A percentile compares a stretch with the other conserved stretches of the same genome.
Conservation (phyloP, 1,139 yeast species). For the Geotrichum carabidarum region DNA sequence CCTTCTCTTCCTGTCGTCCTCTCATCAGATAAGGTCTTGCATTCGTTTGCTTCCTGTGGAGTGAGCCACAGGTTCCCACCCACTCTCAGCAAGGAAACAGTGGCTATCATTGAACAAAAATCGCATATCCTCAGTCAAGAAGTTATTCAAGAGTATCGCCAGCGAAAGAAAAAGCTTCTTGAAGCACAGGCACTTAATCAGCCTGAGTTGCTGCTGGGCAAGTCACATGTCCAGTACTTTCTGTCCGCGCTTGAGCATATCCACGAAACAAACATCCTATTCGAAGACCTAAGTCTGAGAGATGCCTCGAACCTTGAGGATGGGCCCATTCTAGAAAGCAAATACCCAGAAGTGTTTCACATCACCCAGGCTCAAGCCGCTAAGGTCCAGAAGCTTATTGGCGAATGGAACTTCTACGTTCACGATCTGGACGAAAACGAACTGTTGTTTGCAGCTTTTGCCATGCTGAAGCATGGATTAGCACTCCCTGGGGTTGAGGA, state of each 20-base stretch:
- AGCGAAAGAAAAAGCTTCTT: no score
- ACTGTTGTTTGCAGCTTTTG: constrained; percentile 54
- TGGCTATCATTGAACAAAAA: not conserved
- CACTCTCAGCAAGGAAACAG: not conserved
- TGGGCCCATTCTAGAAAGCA: not conserved
- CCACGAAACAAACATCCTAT: not conserved
- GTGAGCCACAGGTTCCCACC: constrained; percentile 6
- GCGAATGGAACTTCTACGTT: constrained; percentile 53
- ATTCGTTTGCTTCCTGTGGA: constrained; percentile 6
- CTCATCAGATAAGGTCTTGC: not conserved
- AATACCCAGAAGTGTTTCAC: constrained; percentile 6
- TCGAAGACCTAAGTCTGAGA: not conserved
- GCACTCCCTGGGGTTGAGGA: constrained; percentile 34
- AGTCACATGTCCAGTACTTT: not conserved
- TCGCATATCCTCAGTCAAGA: not conserved
- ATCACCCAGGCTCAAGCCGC: constrained; percentile 5
- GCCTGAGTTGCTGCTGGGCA: not conserved
- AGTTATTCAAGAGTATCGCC: not conserved
- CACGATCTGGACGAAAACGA: constrained; percentile 66
- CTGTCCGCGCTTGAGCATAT: constrained; percentile 8
- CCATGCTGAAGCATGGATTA: constrained; percentile 51
- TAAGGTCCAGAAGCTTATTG: constrained; percentile 3
- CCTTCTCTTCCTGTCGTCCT: constrained; percentile 16
- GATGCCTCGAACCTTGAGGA: not conserved
- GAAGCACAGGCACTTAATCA: no score